These are phyloP conservation scores for Pilaira anomala DNA, from an alignment of 192 early-diverging fungal genomes.

Conservation along the genomic window DNA sequence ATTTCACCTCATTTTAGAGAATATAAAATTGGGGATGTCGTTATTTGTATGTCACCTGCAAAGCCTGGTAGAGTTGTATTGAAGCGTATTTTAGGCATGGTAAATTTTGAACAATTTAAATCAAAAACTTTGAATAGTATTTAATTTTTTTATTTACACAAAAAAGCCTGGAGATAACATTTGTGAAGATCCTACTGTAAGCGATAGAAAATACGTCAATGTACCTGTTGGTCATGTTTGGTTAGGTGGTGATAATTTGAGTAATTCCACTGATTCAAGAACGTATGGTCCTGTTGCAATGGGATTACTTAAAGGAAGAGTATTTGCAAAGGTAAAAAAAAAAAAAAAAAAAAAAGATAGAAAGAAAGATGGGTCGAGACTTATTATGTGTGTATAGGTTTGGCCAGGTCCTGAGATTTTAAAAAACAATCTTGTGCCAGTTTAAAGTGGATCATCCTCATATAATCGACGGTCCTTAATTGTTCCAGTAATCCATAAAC, in stretches of 20 bases:
- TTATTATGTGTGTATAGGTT: conserved; percentile 6
- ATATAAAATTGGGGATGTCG: conserved; percentile 70
- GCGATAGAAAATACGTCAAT: conserved; percentile 54
- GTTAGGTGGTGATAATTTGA: conserved; percentile 89
- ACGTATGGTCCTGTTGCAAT: conserved; percentile 83
- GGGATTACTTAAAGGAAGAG: conserved; percentile 74
- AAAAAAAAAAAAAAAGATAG: not conserved
- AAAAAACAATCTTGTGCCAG: conserved; percentile 1
- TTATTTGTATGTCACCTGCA: conserved; percentile 71
- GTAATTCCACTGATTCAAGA: conserved; percentile 89
- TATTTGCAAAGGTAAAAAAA: conserved; percentile 53
- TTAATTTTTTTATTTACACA: not conserved
- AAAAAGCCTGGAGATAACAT: conserved; percentile 78
- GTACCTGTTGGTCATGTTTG: conserved; percentile 87
- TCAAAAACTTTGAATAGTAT: not conserved
- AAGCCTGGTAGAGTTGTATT: conserved; percentile 64
- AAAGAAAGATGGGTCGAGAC: too few species aligned
- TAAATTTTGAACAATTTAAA: conserved; percentile 20
- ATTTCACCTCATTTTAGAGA: conserved; percentile 54
- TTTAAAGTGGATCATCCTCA: not conserved
- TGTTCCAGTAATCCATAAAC: not conserved
- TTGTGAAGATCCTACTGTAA: conserved; percentile 69
- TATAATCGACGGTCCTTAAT: not conserved
- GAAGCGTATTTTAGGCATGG: conserved; percentile 82
- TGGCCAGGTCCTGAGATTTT: conserved; percentile 5